phyloP scores from a whole-genome alignment of 345 rosid genomes.

The Luvunga scandens region DNA sequence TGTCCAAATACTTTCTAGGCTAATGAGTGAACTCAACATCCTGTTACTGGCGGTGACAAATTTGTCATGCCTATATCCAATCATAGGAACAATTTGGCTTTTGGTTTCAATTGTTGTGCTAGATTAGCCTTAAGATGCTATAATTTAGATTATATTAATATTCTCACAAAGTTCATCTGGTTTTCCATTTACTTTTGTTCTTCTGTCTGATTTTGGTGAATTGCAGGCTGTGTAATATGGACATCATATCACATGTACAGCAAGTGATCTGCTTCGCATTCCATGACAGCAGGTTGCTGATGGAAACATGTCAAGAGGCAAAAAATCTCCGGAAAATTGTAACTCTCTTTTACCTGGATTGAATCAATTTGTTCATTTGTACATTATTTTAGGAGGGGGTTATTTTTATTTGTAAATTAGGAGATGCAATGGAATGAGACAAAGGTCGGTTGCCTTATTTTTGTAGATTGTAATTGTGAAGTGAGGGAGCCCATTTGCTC shows the following conservation, averaged over 20 bases:
- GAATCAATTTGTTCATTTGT: slow-evolving; percentile 26
- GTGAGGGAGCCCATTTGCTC: slow-evolving; percentile 25
- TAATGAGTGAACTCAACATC: not conserved
- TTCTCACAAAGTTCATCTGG: too few species aligned
- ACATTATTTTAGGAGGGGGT: slow-evolving; percentile 4
- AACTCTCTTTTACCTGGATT: slow-evolving; percentile 90
- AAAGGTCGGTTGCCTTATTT: not conserved
- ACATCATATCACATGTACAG: slow-evolving; percentile 92
- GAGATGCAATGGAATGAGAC: slow-evolving; percentile 6
- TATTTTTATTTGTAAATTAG: slow-evolving; percentile 24
- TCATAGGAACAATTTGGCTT: not conserved
- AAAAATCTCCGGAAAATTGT: slow-evolving; percentile 86
- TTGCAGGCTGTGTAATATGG: slow-evolving; percentile 92
- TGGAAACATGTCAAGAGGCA: slow-evolving; percentile 98
- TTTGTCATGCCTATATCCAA: not conserved
- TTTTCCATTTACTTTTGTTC: not conserved
- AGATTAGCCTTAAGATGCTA: not conserved
- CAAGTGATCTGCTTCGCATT: slow-evolving; percentile 98
- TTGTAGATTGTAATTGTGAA: slow-evolving; percentile 9
- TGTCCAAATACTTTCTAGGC: not conserved
- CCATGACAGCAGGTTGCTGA: slow-evolving; percentile 86
- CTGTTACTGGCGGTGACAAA: not conserved
- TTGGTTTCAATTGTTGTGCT: not conserved
- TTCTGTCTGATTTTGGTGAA: not conserved
- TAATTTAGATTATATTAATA: not conserved